A percentile compares a stretch with the other conserved stretches of the same genome.
These are phyloP conservation scores for Gossypium thurberi DNA, from an alignment of 345 rosid genomes.

Conservation along the genomic window DNA sequence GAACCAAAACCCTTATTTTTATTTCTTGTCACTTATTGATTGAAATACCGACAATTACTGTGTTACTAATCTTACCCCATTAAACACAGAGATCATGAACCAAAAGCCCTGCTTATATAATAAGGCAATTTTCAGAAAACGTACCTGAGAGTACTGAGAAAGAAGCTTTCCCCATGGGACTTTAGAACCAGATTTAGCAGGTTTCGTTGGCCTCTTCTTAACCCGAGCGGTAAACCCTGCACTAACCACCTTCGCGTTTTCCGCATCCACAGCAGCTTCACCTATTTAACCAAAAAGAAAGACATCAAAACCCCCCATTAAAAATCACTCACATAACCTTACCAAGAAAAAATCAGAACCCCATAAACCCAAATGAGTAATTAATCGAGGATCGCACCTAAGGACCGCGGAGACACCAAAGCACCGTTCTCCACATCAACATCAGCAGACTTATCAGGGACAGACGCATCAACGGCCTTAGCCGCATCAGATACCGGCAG, in stretches of 20 bases:
- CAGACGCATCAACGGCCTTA: conserved; percentile 31
- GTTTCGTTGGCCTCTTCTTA: conserved; percentile 36
- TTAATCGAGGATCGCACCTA: conserved; percentile 36
- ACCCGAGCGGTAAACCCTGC: conserved; percentile 22
- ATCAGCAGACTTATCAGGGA: conserved; percentile 40
- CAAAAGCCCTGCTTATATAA: background rate
- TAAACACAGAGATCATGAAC: conserved; percentile 2
- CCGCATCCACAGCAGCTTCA: conserved; percentile 35
- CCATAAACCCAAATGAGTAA: conserved; percentile 30
- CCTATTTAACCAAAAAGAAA: conserved; percentile 24
- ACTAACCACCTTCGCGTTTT: conserved; percentile 30
- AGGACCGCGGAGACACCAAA: conserved; percentile 39
- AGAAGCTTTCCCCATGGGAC: conserved; percentile 89
- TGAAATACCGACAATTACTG: background rate
- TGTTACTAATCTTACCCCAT: background rate
- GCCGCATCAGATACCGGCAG: conserved; percentile 38
- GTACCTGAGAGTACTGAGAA: conserved; percentile 76
- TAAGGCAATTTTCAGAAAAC: background rate
- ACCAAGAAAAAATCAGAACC: background rate
- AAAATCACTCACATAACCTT: conserved; percentile 1
- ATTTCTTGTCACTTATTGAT: background rate
- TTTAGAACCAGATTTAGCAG: conserved; percentile 24
- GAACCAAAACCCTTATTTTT: background rate
- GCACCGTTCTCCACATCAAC: conserved; percentile 42
- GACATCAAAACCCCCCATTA: background rate